Evolutionary conservation across 257 asterid species (phyloP).

Genomic region (Salvia hispanica): DNA sequence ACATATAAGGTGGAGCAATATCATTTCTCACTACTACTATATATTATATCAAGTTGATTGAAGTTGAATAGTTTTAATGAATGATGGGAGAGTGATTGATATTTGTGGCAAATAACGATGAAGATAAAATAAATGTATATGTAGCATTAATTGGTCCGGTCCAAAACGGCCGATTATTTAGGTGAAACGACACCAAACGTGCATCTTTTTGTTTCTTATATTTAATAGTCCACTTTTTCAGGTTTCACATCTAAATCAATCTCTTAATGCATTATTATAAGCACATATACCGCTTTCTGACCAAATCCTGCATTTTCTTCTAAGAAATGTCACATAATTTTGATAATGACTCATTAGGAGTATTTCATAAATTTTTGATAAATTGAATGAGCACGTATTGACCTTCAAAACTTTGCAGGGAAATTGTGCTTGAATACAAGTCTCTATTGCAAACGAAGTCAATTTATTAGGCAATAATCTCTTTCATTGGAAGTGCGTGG

Average conservation of each 20-base stretch:
- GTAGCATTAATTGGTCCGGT: conserved; percentile 4
- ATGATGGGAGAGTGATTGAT: neutral
- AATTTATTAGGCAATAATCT: too few relatives aligned
- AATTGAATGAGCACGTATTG: too few relatives aligned
- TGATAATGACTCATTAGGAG: too few relatives aligned
- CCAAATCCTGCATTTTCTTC: too few relatives aligned
- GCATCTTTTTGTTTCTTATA: neutral
- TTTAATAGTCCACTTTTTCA: conserved; percentile 26
- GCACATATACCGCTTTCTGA: neutral
- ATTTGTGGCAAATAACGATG: neutral
- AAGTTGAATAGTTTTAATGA: neutral
- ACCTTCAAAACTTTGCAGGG: too few relatives aligned
- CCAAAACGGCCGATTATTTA: neutral
- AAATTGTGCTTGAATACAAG: too few relatives aligned
- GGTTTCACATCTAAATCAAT: conserved; percentile 15
- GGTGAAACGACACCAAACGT: neutral
- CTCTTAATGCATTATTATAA: neutral
- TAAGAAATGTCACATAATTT: too few relatives aligned
- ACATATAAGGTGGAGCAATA: too few relatives aligned
- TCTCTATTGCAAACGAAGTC: too few relatives aligned
- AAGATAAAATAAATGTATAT: neutral
- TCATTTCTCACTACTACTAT: too few relatives aligned
- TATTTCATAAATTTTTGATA: too few relatives aligned
- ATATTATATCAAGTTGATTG: neutral
- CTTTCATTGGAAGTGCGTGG: too few relatives aligned